Evolutionary conservation across 2,329 filamentous ascomycete genomes (phyloP), one percentile per base, ranked within the genome.

Genomic region (Graphilbum ipis-grandicollis): DNA sequence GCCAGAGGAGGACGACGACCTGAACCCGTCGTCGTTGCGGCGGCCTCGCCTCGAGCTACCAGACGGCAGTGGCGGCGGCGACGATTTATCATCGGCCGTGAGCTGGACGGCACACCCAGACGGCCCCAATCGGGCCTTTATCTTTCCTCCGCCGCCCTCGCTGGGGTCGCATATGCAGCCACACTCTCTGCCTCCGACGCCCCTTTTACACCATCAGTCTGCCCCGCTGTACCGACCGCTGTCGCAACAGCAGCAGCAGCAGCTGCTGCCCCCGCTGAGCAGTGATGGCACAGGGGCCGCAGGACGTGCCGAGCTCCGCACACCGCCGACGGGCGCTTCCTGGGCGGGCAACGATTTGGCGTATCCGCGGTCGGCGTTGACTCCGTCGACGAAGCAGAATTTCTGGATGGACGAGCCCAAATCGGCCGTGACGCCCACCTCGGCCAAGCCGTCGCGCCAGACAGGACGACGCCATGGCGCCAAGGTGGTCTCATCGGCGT

Each of bases 401-500:
- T 71, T 71, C 44, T 72, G 68, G 68, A 57, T 60, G n/a, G 66
- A 71, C n/a, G 78, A 83, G 43, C 79, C 81, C 9, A 74, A 67
- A 34, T 85, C 83, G 1, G 80, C 81, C 4, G 63, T 81, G n/a
- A 80, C 77, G 4, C 33, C 35, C 1, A 74, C 78, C 1, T 72
- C 68, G 36, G 75, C 65, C 43, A 39, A 35, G 26, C 9, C 31
- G 2, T 55, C 58, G 3, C 64, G 68, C 40, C 55, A 63, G 6
- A 55, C 53, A 1, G 52, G 68, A 38, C 65, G 77, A 38, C 71
- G 82, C 4, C 80, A 92, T 52, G 85, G 85, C 0, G 80, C 84
- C 1, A 73, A 73, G 49, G 84, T 82, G 7, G 83, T 93, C 0
- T 93, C 85, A 1, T 93, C 85, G 9, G 86, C 86, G 1, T 94